Evolutionary conservation across 345 rosid genomes (phyloP).

Genomic region (Clausena lansium): DNA sequence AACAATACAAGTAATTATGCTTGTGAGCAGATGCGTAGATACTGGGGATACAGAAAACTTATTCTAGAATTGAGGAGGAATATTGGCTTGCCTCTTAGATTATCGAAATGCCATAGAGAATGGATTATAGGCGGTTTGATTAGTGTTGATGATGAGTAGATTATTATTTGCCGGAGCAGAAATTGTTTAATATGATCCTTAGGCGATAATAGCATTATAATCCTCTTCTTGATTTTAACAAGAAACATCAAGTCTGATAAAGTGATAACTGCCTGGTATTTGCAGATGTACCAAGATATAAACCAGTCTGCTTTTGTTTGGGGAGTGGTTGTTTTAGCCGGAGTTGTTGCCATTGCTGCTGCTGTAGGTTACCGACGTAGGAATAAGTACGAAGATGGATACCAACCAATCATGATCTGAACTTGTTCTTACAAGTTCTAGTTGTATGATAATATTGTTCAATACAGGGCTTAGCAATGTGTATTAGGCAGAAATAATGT

Average conservation of each 20-base stretch:
- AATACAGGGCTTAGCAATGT: not conserved
- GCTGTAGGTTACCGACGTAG: constrained; percentile 23
- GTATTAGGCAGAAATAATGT: not conserved
- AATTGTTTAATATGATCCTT: not conserved
- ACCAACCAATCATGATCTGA: constrained; percentile 40
- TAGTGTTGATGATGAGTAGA: not conserved
- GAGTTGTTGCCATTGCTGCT: constrained; percentile 24
- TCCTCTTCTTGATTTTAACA: not conserved
- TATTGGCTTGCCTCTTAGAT: not conserved
- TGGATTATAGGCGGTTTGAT: not conserved
- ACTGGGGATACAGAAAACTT: not conserved
- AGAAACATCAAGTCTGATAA: not conserved
- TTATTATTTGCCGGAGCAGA: not conserved
- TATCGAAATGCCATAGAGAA: too few species aligned
- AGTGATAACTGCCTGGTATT: not conserved
- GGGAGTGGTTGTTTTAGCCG: constrained; percentile 29
- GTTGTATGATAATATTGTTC: not conserved
- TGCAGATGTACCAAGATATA: constrained; percentile 24
- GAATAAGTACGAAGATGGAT: constrained; percentile 39
- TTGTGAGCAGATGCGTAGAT: not conserved
- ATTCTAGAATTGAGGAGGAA: not conserved
- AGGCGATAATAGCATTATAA: not conserved
- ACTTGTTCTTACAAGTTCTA: not conserved
- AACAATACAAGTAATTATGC: not conserved
- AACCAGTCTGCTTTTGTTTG: constrained; percentile 7